A percentile compares a stretch with the other conserved stretches of the same genome.
phyloP scores from a whole-genome alignment of 495 filamentous ascomycete species.

The Xylaria intraflava region DNA sequence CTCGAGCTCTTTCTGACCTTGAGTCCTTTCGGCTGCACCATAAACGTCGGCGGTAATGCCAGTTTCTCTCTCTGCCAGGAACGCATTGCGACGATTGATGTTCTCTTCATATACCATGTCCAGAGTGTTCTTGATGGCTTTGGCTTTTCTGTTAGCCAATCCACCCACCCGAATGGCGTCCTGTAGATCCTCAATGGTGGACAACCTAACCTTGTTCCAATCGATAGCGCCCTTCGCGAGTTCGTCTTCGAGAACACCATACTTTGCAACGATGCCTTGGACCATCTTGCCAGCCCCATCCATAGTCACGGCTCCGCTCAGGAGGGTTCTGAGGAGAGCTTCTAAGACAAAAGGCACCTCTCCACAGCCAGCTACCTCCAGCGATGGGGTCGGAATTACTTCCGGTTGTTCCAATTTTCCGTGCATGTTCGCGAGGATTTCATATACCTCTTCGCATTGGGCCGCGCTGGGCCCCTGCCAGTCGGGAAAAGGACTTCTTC shows the following conservation, averaged over 20 bases:
- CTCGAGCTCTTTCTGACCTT: slow-evolving; percentile 29
- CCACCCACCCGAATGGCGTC: slow-evolving; percentile 71
- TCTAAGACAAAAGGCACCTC: slow-evolving; percentile 91
- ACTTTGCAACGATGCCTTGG: slow-evolving; percentile 59
- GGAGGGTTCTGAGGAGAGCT: slow-evolving; percentile 72
- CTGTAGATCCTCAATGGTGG: slow-evolving; percentile 55
- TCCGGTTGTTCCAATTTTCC: slow-evolving; percentile 57
- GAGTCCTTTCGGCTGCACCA: slow-evolving; percentile 21
- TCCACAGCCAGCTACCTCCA: slow-evolving; percentile 79
- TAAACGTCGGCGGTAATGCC: slow-evolving; percentile 19
- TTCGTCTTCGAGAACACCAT: slow-evolving; percentile 46
- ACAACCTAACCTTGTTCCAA: slow-evolving; percentile 73
- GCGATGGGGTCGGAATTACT: slow-evolving; percentile 66
- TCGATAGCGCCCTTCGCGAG: slow-evolving; percentile 65
- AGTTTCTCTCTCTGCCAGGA: slow-evolving; percentile 26
- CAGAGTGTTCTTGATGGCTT: slow-evolving; percentile 72
- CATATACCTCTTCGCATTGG: slow-evolving; percentile 68
- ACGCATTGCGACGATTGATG: slow-evolving; percentile 28
- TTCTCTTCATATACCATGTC: slow-evolving; percentile 71
- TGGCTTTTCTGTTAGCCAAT: slow-evolving; percentile 62
- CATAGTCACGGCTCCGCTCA: slow-evolving; percentile 69
- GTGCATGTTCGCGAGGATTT: slow-evolving; percentile 60
- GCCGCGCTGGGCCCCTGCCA: slow-evolving; percentile 60
- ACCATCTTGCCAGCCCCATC: slow-evolving; percentile 64
- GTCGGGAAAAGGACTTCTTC: slow-evolving; percentile 61